Conservation (phyloP, 768 basidiomycete genomes). For the Suillus ampliporus region DNA sequence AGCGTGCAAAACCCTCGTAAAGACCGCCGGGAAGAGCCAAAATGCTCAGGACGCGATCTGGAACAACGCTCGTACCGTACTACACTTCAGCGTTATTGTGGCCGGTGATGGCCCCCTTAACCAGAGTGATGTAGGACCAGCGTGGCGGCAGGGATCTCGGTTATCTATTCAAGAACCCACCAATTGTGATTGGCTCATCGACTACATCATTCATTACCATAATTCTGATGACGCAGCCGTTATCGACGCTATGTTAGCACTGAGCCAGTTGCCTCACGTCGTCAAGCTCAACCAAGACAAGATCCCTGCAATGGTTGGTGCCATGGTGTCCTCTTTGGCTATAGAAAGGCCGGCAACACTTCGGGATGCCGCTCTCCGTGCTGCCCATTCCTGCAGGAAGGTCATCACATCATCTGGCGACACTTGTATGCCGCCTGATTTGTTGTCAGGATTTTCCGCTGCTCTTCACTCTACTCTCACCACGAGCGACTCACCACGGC, state of each 20-base stretch:
- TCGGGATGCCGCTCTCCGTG: slow-evolving; percentile 10
- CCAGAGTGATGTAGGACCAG: neutral
- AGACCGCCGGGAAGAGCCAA: neutral
- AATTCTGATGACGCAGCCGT: slow-evolving; percentile 7
- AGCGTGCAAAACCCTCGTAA: slow-evolving; percentile 8
- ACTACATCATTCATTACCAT: slow-evolving; percentile 7
- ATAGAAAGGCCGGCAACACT: slow-evolving; percentile 1
- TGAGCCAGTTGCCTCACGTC: slow-evolving; percentile 3
- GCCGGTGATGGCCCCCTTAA: neutral
- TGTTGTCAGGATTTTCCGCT: neutral
- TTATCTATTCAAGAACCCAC: neutral
- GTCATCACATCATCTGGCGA: neutral
- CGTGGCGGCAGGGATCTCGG: neutral
- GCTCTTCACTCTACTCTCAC: slow-evolving; percentile 1
- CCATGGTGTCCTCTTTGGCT: slow-evolving; percentile 5
- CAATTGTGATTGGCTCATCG: slow-evolving; percentile 12
- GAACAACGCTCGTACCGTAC: slow-evolving; percentile 4
- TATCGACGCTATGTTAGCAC: slow-evolving; percentile 9
- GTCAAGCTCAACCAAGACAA: neutral
- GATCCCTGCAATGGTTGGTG: neutral
- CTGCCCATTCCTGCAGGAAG: slow-evolving; percentile 4
- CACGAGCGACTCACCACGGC: neutral
- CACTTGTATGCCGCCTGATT: neutral
- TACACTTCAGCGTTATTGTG: slow-evolving; percentile 11
- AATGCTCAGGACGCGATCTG: slow-evolving; percentile 6